Evolutionary conservation across 2,329 filamentous ascomycete genomes (phyloP).

Genomic region (Claviceps purpurea): DNA sequence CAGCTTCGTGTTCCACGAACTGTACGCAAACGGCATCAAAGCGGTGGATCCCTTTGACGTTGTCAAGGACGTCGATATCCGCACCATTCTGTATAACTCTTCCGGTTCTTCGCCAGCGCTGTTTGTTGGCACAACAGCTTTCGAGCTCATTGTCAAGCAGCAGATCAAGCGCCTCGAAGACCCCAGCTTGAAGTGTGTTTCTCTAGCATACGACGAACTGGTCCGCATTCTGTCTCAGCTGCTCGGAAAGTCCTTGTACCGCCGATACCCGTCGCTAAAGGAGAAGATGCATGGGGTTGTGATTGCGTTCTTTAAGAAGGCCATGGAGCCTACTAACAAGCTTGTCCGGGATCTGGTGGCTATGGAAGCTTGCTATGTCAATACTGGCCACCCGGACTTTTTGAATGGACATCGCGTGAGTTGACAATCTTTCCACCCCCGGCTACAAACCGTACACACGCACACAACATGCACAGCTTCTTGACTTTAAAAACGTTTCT

Average conservation of each 20-base stretch:
- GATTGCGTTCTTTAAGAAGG: constrained; percentile 92
- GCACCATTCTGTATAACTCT: constrained; percentile 95
- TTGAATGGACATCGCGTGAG: constrained; percentile 79
- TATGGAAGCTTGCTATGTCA: constrained; percentile 97
- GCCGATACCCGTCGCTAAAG: constrained; percentile 85
- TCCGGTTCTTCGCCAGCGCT: constrained; percentile 95
- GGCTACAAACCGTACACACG: no score
- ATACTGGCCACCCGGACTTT: constrained; percentile 96
- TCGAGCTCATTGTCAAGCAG: constrained; percentile 96
- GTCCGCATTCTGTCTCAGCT: constrained; percentile 89
- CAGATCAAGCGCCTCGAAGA: constrained; percentile 96
- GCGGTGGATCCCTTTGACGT: constrained; percentile 94
- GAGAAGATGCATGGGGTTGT: constrained; percentile 94
- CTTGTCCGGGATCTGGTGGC: constrained; percentile 81
- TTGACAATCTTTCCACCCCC: constrained; percentile 6
- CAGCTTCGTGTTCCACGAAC: constrained; percentile 97
- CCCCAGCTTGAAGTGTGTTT: constrained; percentile 93
- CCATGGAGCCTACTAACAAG: constrained; percentile 97
- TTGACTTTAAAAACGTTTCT: no score
- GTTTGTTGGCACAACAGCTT: constrained; percentile 95
- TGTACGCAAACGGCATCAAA: constrained; percentile 96
- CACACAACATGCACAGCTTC: no score
- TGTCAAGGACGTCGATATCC: constrained; percentile 95
- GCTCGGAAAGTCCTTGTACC: constrained; percentile 77
- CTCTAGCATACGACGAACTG: constrained; percentile 91